A percentile compares a stretch with the other conserved stretches of the same genome.
Conservation (phyloP, 176 grass and related monocot genomes). For the Aegilops sharonensis region DNA sequence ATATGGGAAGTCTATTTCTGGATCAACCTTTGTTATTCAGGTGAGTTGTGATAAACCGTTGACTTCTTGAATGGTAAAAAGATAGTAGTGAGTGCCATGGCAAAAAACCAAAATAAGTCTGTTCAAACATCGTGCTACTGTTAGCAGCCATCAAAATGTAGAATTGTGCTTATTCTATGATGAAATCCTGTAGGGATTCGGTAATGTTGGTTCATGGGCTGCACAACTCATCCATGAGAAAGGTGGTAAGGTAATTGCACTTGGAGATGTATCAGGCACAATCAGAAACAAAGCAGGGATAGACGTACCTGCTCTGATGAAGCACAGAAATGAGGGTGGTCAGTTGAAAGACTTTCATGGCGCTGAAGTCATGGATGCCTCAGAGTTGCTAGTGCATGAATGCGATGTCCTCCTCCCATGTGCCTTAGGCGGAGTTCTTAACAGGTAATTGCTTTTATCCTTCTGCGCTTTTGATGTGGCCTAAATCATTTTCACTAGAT, state of each 20-base stretch:
- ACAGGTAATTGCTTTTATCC: constrained; percentile 43
- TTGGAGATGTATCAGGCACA: constrained; percentile 79
- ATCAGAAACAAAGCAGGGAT: constrained; percentile 69
- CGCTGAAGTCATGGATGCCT: constrained; percentile 58
- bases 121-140: background rate
- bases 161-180: background rate
- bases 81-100: background rate
- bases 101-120: background rate
- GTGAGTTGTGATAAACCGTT: constrained; percentile 34
- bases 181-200: constrained; percentile 71
- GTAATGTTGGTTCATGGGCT: constrained; percentile 97
- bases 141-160: background rate
- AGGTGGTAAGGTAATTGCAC: constrained; percentile 89
- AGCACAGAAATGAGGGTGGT: constrained; percentile 53
- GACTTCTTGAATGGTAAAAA: background rate
- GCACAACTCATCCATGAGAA: constrained; percentile 72
- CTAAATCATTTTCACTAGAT: background rate
- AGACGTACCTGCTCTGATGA: constrained; percentile 71
- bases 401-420: constrained; percentile 94
- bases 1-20: constrained; percentile 76
- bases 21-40: constrained; percentile 89
- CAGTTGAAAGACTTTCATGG: constrained; percentile 67
- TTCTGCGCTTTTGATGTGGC: background rate
- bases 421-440: constrained; percentile 88
- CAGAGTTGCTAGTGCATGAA: constrained; percentile 67